Conservation (phyloP, 164 flowering plant species). For the Macadamia tetraphylla region DNA sequence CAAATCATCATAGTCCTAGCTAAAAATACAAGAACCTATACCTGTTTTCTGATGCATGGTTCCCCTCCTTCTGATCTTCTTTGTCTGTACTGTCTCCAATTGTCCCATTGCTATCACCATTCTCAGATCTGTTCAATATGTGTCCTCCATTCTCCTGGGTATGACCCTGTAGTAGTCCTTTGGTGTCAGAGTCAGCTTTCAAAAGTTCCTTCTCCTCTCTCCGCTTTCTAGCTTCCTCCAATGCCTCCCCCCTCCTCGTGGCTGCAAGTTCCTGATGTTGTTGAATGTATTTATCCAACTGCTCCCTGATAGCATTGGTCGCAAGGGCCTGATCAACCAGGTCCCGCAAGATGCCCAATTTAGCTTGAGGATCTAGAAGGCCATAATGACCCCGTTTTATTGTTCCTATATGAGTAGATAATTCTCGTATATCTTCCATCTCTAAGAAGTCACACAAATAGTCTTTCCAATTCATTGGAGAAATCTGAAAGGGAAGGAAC, state of each 20-base stretch:
- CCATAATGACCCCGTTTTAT: constrained; percentile 87
- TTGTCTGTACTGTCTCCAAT: constrained; percentile 35
- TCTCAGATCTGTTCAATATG: constrained; percentile 14
- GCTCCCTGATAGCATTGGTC: constrained; percentile 48
- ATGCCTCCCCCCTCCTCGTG: constrained; percentile 67
- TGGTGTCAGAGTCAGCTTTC: constrained; percentile 32
- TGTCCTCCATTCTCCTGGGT: constrained; percentile 21
- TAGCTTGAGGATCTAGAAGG: constrained; percentile 53
- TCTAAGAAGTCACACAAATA: constrained; percentile 84
- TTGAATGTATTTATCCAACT: constrained; percentile 65
- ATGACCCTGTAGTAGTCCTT: constrained; percentile 23
- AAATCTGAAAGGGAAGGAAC: constrained; percentile 48
- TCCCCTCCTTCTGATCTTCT: constrained; percentile 17
- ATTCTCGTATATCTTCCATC: constrained; percentile 43
- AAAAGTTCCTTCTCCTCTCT: constrained; percentile 55
- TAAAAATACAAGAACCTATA: constrained; percentile 1
- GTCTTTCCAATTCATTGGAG: constrained; percentile 74
- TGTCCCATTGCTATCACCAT: constrained; percentile 18
- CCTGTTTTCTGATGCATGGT: constrained; percentile 34
- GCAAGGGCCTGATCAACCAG: constrained; percentile 51
- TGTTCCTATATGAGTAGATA: constrained; percentile 40
- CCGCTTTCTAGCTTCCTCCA: constrained; percentile 64
- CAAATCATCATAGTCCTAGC: too few relatives aligned
- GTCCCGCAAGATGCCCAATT: constrained; percentile 57
- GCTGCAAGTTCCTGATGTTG: constrained; percentile 62